Percentiles rank a stretch among this genome's conserved stretches.
phyloP scores from a whole-genome alignment of 2,329 filamentous ascomycete genomes.

The Fonsecaea pedrosoi region DNA sequence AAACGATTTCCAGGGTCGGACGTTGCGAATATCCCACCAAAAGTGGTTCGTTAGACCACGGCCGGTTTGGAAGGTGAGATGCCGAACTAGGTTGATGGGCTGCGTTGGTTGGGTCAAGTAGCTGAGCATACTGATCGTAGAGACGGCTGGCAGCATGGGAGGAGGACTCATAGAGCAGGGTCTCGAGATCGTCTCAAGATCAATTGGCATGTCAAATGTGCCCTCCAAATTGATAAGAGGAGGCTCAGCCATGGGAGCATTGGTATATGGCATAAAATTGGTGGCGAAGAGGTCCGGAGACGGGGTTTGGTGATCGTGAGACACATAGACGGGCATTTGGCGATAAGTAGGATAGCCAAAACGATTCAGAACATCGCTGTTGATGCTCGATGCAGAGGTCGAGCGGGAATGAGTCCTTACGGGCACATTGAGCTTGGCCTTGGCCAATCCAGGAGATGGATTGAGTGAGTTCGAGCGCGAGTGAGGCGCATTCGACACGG shows the following conservation, averaged over 20 bases:
- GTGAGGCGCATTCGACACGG: slow-evolving; percentile 48
- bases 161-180: slow-evolving; percentile 52
- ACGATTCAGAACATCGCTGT: slow-evolving; percentile 69
- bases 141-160: slow-evolving; percentile 44
- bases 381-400: slow-evolving; percentile 71
- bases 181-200: slow-evolving; percentile 44
- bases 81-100: slow-evolving; percentile 79
- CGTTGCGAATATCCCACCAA: slow-evolving; percentile 94
- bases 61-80: slow-evolving; percentile 71
- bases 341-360: slow-evolving; percentile 87
- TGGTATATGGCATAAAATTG: slow-evolving; percentile 38
- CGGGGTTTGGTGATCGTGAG: slow-evolving; percentile 50
- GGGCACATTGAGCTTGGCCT: slow-evolving; percentile 46
- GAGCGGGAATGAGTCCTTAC: slow-evolving; percentile 61
- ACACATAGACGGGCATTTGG: slow-evolving; percentile 68
- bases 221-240: slow-evolving; percentile 51
- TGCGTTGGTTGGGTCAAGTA: slow-evolving; percentile 84
- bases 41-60: slow-evolving; percentile 78
- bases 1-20: slow-evolving; percentile 84
- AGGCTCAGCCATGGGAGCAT: slow-evolving; percentile 40
- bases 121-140: slow-evolving; percentile 72
- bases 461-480: slow-evolving; percentile 39
- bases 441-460: slow-evolving; percentile 35
- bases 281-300: slow-evolving; percentile 43
- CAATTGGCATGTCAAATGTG: slow-evolving; percentile 39